phyloP scores from a whole-genome alignment of 495 filamentous ascomycete species.

The Aspergillus asperescens region DNA sequence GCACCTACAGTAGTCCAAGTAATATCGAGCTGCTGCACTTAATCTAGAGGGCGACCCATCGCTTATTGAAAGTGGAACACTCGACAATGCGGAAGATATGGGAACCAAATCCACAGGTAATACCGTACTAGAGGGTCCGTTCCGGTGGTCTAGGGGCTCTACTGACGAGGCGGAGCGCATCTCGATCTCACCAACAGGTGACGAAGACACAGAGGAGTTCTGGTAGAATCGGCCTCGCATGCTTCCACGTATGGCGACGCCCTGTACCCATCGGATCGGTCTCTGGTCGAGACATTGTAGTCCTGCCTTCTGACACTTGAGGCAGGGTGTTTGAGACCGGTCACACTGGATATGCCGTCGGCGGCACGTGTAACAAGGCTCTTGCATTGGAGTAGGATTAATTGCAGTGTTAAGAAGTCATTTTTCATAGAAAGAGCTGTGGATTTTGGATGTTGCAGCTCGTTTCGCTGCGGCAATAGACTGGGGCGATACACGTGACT shows the following conservation, averaged over 20 bases:
- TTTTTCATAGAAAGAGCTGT: neutral
- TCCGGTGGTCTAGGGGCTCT: neutral
- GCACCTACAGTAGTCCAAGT: constrained; percentile 42
- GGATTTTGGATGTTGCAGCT: too few species aligned
- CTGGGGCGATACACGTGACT: too few species aligned
- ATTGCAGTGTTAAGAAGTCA: neutral
- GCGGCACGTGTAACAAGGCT: constrained; percentile 46
- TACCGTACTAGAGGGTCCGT: neutral
- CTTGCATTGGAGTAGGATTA: neutral
- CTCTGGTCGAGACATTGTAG: constrained; percentile 47
- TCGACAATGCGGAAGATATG: neutral
- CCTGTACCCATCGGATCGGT: constrained; percentile 37
- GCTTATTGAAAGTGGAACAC: constrained; percentile 1
- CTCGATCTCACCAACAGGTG: neutral
- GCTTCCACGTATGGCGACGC: constrained; percentile 37
- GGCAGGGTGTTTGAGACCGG: constrained; percentile 21
- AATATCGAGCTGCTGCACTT: constrained; percentile 26
- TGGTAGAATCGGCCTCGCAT: constrained; percentile 26
- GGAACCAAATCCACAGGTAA: neutral
- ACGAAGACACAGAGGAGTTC: constrained; percentile 5
- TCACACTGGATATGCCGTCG: constrained; percentile 51
- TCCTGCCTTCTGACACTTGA: constrained; percentile 34
- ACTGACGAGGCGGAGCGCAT: neutral
- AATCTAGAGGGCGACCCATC: constrained; percentile 26
- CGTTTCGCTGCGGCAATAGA: too few species aligned